phyloP scores from a whole-genome alignment of 2,329 filamentous ascomycete species.

The Talaromyces sp. region DNA sequence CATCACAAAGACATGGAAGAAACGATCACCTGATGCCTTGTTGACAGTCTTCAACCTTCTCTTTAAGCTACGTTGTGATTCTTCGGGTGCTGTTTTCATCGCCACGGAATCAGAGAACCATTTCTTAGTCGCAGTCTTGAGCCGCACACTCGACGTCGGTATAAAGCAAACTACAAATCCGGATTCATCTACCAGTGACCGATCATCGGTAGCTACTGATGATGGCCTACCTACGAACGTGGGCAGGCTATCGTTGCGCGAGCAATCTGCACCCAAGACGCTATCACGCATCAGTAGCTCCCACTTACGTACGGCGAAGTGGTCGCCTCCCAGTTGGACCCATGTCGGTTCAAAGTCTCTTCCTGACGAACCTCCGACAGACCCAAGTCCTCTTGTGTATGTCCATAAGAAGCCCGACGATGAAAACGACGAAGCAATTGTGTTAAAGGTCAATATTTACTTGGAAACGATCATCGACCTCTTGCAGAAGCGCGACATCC shows the following conservation, averaged over 20 bases:
- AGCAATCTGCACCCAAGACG: slow-evolving; percentile 25
- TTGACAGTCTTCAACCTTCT: slow-evolving; percentile 72
- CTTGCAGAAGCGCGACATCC: slow-evolving; percentile 62
- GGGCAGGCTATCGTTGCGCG: slow-evolving; percentile 29
- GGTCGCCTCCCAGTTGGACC: slow-evolving; percentile 51
- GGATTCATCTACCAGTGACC: slow-evolving; percentile 38
- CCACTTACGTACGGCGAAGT: slow-evolving; percentile 28
- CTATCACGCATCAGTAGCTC: slow-evolving; percentile 29
- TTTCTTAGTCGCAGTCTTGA: slow-evolving; percentile 66
- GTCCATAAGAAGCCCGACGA: slow-evolving; percentile 36
- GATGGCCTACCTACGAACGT: slow-evolving; percentile 24
- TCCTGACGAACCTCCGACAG: slow-evolving; percentile 48
- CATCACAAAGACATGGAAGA: slow-evolving; percentile 56
- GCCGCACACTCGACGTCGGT: slow-evolving; percentile 55
- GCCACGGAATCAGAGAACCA: slow-evolving; percentile 66
- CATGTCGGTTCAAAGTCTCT: slow-evolving; percentile 51
- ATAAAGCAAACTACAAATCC: slow-evolving; percentile 37
- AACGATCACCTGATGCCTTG: slow-evolving; percentile 64
- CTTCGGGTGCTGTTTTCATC: slow-evolving; percentile 70
- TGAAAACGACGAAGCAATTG: slow-evolving; percentile 34
- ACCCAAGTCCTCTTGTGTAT: slow-evolving; percentile 48
- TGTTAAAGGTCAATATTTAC: slow-evolving; percentile 62
- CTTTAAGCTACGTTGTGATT: slow-evolving; percentile 79
- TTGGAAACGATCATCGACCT: slow-evolving; percentile 71
- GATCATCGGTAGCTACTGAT: slow-evolving; percentile 30